A percentile compares a stretch with the other conserved stretches of the same genome.
Conservation (phyloP, 352 stramenopile genomes). For the Phytophthora pistaciae region DNA sequence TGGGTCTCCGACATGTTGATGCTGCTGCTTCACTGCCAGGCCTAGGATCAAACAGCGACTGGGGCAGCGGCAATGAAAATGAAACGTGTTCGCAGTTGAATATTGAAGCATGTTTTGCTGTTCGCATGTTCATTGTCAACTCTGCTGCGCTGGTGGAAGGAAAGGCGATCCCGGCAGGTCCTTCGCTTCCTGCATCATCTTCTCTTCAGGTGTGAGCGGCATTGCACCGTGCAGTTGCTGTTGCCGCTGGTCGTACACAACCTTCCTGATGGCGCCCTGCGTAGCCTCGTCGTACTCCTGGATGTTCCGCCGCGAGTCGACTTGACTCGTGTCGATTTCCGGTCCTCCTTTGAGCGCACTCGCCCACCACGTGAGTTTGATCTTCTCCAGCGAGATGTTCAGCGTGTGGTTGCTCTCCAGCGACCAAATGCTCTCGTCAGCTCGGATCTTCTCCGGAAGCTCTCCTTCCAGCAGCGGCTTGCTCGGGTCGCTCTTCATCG, state of each 20-base stretch:
- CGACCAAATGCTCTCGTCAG: slow-evolving; percentile 98
- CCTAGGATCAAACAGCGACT: slow-evolving; percentile 5
- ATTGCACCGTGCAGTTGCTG: slow-evolving; percentile 89
- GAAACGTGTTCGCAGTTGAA: slow-evolving; percentile 18
- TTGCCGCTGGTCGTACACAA: slow-evolving; percentile 96
- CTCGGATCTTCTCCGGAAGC: slow-evolving; percentile 94
- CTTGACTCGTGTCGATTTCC: slow-evolving; percentile 97
- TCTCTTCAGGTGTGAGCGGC: slow-evolving; percentile 93
- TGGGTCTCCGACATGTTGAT: not conserved
- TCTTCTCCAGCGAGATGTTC: slow-evolving; percentile 96
- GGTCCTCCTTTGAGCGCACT: slow-evolving; percentile 91
- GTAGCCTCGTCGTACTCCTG: slow-evolving; percentile 97
- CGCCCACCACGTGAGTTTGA: slow-evolving; percentile 99
- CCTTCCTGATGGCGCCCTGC: slow-evolving; percentile 98
- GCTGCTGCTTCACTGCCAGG: slow-evolving; percentile 12
- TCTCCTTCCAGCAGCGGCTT: slow-evolving; percentile 79
- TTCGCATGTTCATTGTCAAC: not conserved
- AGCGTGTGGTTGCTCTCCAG: slow-evolving; percentile 79
- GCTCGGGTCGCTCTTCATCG: slow-evolving; percentile 58
- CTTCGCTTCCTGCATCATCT: slow-evolving; percentile 96
- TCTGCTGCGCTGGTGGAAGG: slow-evolving; percentile 14
- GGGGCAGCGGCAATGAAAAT: slow-evolving; percentile 14
- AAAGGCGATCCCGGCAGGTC: slow-evolving; percentile 52
- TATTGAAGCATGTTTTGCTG: slow-evolving; percentile 2
- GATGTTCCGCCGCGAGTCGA: slow-evolving; percentile 97